Percentiles rank a stretch among this genome's conserved stretches.
These are phyloP conservation scores for Yamadazyma kitorensis DNA, from an alignment of 805 yeast species.

Conservation along the genomic window DNA sequence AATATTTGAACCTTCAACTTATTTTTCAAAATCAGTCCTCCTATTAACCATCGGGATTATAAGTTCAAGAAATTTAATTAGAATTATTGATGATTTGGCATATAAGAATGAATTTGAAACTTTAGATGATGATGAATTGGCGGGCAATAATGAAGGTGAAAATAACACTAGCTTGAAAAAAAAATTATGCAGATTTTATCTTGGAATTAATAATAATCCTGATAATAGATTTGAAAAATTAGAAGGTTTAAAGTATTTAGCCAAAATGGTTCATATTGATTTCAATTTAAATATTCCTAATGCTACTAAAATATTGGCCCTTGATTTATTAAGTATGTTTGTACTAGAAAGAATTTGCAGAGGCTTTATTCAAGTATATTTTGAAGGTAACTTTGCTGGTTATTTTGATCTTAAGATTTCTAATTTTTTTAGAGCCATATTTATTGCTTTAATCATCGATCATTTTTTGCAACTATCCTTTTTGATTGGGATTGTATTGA, in stretches of 20 bases:
- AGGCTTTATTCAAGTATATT: slow-evolving; percentile 10
- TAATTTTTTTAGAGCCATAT: slow-evolving; percentile 17
- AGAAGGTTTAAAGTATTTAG: background rate
- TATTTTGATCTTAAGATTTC: slow-evolving; percentile 12
- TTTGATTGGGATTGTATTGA: slow-evolving; percentile 60
- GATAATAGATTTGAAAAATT: slow-evolving; percentile 11
- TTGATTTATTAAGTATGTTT: slow-evolving; percentile 17
- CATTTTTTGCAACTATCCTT: slow-evolving; percentile 61
- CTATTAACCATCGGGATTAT: slow-evolving; percentile 24
- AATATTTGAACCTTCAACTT: slow-evolving; percentile 26
- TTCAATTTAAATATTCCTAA: slow-evolving; percentile 19
- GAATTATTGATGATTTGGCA: slow-evolving; percentile 26
- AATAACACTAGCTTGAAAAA: slow-evolving; percentile 8
- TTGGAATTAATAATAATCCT: slow-evolving; percentile 21
- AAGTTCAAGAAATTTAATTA: slow-evolving; percentile 28
- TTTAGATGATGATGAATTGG: slow-evolving; percentile 7
- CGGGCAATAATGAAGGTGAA: background rate
- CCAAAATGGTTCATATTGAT: slow-evolving; percentile 2
- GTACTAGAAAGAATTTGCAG: slow-evolving; percentile 9
- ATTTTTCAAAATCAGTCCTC: slow-evolving; percentile 20
- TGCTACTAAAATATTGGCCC: slow-evolving; percentile 19
- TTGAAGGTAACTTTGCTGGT: slow-evolving; percentile 13
- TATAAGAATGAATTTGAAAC: slow-evolving; percentile 20
- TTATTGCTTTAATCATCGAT: slow-evolving; percentile 52
- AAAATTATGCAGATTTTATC: slow-evolving; percentile 26